A percentile compares a stretch with the other conserved stretches of the same genome.
phyloP scores from a whole-genome alignment of 768 basidiomycete species.

The Kwoniella dejecticola region DNA sequence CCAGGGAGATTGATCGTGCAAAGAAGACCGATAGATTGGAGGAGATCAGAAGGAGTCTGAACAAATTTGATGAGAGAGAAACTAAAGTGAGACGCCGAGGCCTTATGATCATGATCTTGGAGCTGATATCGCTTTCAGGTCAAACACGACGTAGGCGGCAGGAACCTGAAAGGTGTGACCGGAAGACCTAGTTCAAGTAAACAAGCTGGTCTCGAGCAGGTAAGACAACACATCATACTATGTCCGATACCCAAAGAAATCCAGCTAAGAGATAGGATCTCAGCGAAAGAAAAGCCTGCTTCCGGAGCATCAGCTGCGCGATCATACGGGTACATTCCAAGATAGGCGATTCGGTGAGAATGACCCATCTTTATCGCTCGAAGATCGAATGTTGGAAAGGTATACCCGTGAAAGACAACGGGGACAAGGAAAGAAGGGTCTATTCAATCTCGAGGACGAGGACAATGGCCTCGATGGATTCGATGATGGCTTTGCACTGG shows the following conservation, averaged over 20 bases:
- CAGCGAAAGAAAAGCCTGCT: conserved; percentile 84
- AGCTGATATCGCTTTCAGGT: conserved; percentile 24
- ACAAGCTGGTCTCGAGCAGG: conserved; percentile 86
- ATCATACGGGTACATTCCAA: conserved; percentile 80
- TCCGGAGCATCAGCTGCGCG: conserved; percentile 80
- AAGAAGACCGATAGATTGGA: conserved; percentile 76
- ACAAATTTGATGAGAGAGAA: conserved; percentile 91
- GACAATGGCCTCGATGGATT: conserved; percentile 59
- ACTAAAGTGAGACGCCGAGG: conserved; percentile 66
- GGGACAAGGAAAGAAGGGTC: conserved; percentile 63
- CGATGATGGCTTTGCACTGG: conserved; percentile 44
- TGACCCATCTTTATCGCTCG: conserved; percentile 84
- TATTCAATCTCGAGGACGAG: conserved; percentile 79
- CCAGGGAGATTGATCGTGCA: conserved; percentile 66
- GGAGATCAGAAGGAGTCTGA: conserved; percentile 80
- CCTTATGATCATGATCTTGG: neutral
- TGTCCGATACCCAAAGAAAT: neutral
- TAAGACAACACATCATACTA: no score
- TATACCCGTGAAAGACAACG: conserved; percentile 78
- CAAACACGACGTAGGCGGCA: conserved; percentile 81
- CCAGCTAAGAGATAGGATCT: conserved; percentile 1
- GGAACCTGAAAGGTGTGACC: conserved; percentile 76
- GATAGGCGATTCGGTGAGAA: conserved; percentile 97
- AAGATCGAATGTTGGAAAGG: conserved; percentile 95
- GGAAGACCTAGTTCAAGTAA: conserved; percentile 87